Conservation (phyloP, 1,284 basidiomycete species). For the Amylostereum areolatum region DNA sequence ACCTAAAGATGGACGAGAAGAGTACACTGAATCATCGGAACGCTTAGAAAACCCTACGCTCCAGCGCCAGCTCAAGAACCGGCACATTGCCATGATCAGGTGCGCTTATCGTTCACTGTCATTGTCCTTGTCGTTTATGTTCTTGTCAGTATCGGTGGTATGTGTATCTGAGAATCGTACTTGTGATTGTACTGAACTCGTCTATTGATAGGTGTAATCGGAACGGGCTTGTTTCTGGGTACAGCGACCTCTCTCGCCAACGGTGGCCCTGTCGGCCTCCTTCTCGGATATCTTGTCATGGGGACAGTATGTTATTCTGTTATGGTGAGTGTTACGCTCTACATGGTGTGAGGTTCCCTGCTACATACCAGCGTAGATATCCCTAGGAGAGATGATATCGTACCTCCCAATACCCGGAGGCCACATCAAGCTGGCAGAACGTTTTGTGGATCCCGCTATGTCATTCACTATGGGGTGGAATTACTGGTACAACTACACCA, state of each 20-base stretch:
- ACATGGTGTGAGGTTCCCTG: background rate
- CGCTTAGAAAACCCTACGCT: slow-evolving; percentile 19
- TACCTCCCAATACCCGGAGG: slow-evolving; percentile 46
- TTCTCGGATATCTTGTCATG: slow-evolving; percentile 56
- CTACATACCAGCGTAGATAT: slow-evolving; percentile 24
- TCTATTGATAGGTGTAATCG: slow-evolving; percentile 61
- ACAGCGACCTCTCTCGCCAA: slow-evolving; percentile 47
- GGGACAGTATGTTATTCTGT: slow-evolving; percentile 55
- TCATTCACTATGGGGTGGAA: slow-evolving; percentile 66
- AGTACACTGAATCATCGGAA: background rate
- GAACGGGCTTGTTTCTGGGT: slow-evolving; percentile 66
- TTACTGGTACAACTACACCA: slow-evolving; percentile 73
- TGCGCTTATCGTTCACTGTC: slow-evolving; percentile 16
- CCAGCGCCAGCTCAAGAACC: slow-evolving; percentile 56
- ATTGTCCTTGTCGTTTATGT: background rate
- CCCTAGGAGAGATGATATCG: slow-evolving; percentile 31
- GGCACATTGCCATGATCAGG: slow-evolving; percentile 71
- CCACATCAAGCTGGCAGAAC: slow-evolving; percentile 75
- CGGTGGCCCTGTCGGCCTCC: slow-evolving; percentile 56
- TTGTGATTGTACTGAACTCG: background rate
- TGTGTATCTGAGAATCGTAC: background rate
- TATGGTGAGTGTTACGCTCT: slow-evolving; percentile 29
- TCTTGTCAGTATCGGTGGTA: slow-evolving; percentile 28
- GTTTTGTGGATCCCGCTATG: slow-evolving; percentile 76
- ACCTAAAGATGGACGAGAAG: background rate